Evolutionary conservation across 202 grass and related monocot species (phyloP).

Genomic region (Bolboschoenoplectus hybrid): DNA sequence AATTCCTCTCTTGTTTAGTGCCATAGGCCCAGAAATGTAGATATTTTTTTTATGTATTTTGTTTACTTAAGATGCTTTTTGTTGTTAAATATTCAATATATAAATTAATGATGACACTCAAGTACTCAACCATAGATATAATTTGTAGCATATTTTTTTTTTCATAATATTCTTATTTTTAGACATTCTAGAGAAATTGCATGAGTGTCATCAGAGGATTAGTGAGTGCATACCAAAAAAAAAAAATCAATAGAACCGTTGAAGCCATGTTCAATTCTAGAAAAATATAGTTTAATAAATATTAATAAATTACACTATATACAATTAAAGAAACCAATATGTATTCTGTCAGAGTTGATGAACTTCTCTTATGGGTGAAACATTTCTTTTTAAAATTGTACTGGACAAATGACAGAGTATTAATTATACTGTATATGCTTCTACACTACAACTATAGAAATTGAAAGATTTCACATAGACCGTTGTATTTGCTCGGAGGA

Average conservation of each 20-base stretch:
- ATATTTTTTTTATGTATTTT: background rate
- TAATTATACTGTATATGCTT: background rate
- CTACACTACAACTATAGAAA: background rate
- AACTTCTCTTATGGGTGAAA: background rate
- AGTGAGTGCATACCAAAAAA: background rate
- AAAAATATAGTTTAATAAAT: background rate
- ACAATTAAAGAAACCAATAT: background rate
- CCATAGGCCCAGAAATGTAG: background rate
- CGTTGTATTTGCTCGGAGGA: too few species aligned
- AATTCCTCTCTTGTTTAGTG: conserved; percentile 15
- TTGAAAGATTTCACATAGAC: too few species aligned
- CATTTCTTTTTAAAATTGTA: background rate
- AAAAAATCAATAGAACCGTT: background rate
- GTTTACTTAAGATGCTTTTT: background rate
- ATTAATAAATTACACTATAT: background rate
- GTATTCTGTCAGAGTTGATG: background rate
- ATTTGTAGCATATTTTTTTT: background rate
- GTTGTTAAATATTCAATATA: conserved; percentile 5
- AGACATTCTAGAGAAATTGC: background rate
- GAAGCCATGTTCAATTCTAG: background rate
- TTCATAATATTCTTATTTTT: background rate
- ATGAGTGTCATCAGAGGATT: background rate
- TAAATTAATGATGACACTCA: conserved; percentile 8
- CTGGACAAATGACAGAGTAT: background rate
- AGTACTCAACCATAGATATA: background rate